Evolutionary conservation across 768 basidiomycete genomes (phyloP).

Genomic region (Peribolospora kevripleyi): DNA sequence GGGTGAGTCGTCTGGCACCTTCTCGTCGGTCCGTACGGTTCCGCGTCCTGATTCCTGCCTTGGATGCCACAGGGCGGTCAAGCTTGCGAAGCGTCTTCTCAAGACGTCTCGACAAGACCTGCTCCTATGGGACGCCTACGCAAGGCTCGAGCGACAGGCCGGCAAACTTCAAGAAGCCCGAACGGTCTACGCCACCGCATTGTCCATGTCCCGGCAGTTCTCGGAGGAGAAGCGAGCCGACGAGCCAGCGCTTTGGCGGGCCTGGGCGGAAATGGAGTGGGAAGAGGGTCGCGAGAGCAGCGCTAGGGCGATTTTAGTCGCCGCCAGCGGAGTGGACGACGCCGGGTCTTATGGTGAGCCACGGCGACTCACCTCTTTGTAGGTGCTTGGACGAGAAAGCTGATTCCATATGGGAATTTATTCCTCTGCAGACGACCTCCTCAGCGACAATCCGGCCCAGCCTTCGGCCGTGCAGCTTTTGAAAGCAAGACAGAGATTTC

Average conservation of each 20-base stretch:
- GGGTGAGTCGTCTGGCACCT: constrained; percentile 6
- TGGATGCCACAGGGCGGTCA: constrained; percentile 16
- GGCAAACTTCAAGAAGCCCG: constrained; percentile 19
- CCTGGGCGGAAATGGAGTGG: constrained; percentile 24
- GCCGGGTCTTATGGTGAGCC: background rate
- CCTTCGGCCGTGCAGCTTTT: no score
- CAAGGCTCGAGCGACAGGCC: constrained; percentile 18
- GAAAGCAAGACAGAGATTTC: no score
- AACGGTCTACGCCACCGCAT: constrained; percentile 21
- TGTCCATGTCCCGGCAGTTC: constrained; percentile 15
- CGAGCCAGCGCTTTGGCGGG: constrained; percentile 16
- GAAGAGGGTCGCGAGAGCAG: constrained; percentile 10
- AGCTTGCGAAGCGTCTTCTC: constrained; percentile 19
- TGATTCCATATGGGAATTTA: no score
- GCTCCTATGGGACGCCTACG: constrained; percentile 23
- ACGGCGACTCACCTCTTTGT: no score
- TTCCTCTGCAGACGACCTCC: no score
- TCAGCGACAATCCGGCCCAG: no score
- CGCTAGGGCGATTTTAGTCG: background rate
- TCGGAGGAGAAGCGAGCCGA: constrained; percentile 6
- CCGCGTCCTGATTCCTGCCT: background rate
- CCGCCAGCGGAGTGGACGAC: background rate
- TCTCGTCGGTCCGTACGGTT: background rate
- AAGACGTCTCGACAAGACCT: constrained; percentile 17
- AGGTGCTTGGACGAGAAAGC: no score